These are phyloP conservation scores for Pseudogymnoascus sp. DNA, from an alignment of 2,329 filamentous ascomycete species.

Conservation along the genomic window DNA sequence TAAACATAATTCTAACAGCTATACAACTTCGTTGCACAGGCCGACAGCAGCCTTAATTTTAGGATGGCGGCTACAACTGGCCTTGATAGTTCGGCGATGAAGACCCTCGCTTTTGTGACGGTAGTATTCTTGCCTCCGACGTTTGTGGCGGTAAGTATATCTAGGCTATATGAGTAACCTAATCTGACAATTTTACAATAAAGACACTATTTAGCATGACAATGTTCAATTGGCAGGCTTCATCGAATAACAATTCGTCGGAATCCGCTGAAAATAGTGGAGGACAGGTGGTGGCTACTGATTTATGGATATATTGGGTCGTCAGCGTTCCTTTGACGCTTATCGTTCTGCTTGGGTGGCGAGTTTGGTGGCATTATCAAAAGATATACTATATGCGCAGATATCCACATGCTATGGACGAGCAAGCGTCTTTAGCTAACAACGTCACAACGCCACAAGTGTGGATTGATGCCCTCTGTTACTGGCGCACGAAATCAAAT, in stretches of 20 bases:
- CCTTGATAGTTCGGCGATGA: constrained; percentile 44
- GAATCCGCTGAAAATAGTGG: background rate
- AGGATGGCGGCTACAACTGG: constrained; percentile 34
- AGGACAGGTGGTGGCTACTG: background rate
- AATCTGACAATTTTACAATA: background rate
- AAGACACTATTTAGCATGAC: background rate
- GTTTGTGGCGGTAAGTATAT: constrained; percentile 30
- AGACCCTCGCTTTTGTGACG: constrained; percentile 41
- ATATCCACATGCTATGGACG: background rate
- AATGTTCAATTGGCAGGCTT: background rate
- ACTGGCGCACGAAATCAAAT: background rate
- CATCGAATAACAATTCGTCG: background rate
- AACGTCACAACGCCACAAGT: background rate
- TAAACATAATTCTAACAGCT: constrained; percentile 12
- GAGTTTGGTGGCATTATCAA: background rate
- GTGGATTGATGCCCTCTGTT: background rate
- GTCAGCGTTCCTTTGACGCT: background rate
- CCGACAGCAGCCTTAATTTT: constrained; percentile 33
- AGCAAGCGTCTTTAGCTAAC: background rate
- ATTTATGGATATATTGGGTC: background rate
- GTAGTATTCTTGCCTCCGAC: constrained; percentile 43
- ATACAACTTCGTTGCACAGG: constrained; percentile 38
- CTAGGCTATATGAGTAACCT: background rate
- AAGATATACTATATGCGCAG: background rate
- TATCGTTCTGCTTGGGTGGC: background rate